phyloP scores from a whole-genome alignment of 169 alveolate genomes.

The Cryptosporidium baileyi region DNA sequence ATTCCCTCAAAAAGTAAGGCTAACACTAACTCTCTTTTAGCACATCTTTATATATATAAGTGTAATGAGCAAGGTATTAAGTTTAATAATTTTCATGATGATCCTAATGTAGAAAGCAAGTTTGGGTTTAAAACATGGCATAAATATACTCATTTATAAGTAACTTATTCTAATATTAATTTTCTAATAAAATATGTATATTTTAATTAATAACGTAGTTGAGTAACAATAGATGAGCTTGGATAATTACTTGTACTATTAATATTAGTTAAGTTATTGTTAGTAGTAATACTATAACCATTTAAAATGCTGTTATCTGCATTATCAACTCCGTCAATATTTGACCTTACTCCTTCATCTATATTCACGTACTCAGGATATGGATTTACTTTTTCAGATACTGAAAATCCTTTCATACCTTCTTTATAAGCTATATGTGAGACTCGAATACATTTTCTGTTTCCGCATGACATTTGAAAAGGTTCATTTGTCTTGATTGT shows the following conservation, averaged over 20 bases:
- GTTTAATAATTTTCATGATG: conserved; percentile 13
- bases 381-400: conserved; percentile 57
- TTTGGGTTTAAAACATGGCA: conserved; percentile 69
- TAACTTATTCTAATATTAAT: not conserved
- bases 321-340: not conserved
- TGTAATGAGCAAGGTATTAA: not conserved
- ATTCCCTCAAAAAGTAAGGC: conserved; percentile 51
- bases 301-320: not conserved
- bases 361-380: conserved; percentile 51
- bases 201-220: conserved; percentile 4
- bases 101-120: not conserved
- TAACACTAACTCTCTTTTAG: conserved; percentile 9
- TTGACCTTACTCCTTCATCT: conserved; percentile 14
- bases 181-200: not conserved
- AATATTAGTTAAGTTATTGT: too few relatives aligned
- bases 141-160: not conserved
- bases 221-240: conserved; percentile 9
- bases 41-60: conserved; percentile 39
- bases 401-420: conserved; percentile 28
- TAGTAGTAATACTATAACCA: not conserved
- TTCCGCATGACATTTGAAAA: conserved; percentile 61
- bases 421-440: conserved; percentile 58
- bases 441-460: conserved; percentile 48
- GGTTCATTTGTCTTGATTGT: conserved; percentile 36
- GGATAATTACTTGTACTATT: not conserved